Percentiles rank a stretch among this genome's conserved stretches.
These are phyloP conservation scores for Euphorbia peplus DNA, from an alignment of 345 rosid species.

Conservation along the genomic window DNA sequence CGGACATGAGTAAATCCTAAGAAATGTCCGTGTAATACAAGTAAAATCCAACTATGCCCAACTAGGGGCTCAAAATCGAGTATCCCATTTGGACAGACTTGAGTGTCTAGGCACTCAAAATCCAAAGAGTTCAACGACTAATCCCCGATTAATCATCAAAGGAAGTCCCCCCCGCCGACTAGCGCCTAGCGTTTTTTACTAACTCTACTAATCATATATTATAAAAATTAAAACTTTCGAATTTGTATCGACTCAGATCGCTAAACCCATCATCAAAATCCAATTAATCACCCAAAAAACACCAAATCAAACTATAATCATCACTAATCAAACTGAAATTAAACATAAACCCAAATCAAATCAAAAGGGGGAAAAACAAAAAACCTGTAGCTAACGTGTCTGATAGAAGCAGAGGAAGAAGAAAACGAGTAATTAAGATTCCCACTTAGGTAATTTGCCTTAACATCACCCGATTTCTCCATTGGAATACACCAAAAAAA, in stretches of 20 bases:
- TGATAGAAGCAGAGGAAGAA: slow-evolving; percentile 34
- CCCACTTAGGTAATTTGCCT: slow-evolving; percentile 22
- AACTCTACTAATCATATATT: not conserved
- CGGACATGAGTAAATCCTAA: no score
- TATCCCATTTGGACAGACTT: no score
- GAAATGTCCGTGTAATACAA: no score
- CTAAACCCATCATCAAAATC: not conserved
- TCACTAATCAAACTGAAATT: not conserved
- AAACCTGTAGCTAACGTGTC: slow-evolving; percentile 54
- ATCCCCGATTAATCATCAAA: no score
- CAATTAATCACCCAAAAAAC: not conserved
- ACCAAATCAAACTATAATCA: not conserved
- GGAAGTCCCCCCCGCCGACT: no score
- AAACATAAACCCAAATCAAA: not conserved
- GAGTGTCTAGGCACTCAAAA: no score
- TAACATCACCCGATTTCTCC: slow-evolving; percentile 16
- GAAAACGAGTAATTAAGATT: slow-evolving; percentile 31
- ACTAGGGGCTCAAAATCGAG: no score
- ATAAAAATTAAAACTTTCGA: not conserved
- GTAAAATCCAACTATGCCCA: no score
- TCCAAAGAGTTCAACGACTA: no score
- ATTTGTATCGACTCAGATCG: not conserved
- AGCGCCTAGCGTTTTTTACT: no score
- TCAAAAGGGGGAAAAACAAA: not conserved
- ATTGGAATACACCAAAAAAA: not conserved